Base-by-base conservation (phyloP, 176 grass and related monocot species). In the Cenchrus fungigraminus region DNA sequence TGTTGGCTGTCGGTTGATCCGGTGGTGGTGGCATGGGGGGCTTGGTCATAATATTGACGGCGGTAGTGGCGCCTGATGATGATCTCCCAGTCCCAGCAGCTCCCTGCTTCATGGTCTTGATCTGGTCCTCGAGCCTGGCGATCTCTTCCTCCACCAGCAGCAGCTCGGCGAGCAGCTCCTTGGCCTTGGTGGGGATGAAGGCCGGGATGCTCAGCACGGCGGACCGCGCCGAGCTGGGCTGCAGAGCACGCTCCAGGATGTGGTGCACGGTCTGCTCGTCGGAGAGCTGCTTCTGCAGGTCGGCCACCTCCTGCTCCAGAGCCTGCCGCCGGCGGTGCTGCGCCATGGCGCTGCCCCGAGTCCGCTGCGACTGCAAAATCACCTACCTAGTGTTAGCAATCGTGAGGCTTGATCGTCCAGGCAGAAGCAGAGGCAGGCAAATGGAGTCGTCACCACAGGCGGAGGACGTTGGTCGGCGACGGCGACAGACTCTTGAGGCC, bases 131-230 rank as follows among this genome's bases (percentile, higher is more conserved):
- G 6, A 98, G 78, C 66, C 91, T 86, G 12, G 74, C 83, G 78
- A 98, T 95, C 84, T 98, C 97, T 40, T 98, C 84, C 73, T 98
- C 93, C 44, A 98, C 96, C 46, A 98, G 68, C n/a, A 95, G 86
- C 11, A 98, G 89, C 89, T 98, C 97, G 3, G 91, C 97, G 5
- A 98, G 89, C 52, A 95, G 83, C 84, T 94, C 86, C 81, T 96
- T 95, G 79, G 93, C 76, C 90, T 73, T 87, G 5, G 68, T 54
- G 2, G 92, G 92, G 88, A 94, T 86, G 87, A 91, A 91, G 10
- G 69, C 77, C 9, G 93, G 88, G 79, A 90, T 90, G 65, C 61
- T 59, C 16, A 55, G 57, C 37, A 83, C 28, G 34, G n/a, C 14
- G 15, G 69, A 60, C 1, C 79, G 65, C 6, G 73, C 29, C 16